A percentile compares a stretch with the other conserved stretches of the same genome.
Conservation (phyloP, 1,284 basidiomycete genomes). For the Veloboletus limbatus region DNA sequence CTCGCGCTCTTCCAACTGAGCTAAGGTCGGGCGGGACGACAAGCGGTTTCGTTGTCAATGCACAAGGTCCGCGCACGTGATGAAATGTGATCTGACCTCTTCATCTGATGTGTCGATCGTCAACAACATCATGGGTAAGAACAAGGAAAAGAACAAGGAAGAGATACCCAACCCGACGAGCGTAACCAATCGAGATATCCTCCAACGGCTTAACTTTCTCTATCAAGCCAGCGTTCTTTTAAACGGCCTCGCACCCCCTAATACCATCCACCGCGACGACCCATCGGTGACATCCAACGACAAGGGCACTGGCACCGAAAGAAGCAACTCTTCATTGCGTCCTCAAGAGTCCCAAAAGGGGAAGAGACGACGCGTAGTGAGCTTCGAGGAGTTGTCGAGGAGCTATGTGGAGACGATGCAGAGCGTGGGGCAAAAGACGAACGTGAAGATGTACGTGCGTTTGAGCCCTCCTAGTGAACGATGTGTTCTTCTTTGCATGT, state of each 20-base stretch:
- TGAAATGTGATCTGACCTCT: too few species aligned
- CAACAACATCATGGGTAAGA: conserved; percentile 66
- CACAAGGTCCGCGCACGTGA: too few species aligned
- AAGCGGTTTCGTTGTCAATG: too few species aligned
- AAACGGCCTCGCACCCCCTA: conserved; percentile 37
- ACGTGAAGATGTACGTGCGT: conserved; percentile 65
- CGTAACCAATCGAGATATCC: conserved; percentile 65
- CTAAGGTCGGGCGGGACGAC: conserved; percentile 40
- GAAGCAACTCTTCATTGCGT: conserved; percentile 7
- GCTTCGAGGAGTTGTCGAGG: conserved; percentile 51
- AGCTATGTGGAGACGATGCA: conserved; percentile 67
- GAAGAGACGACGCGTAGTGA: conserved; percentile 29
- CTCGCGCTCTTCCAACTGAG: conserved; percentile 41
- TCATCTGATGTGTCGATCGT: too few species aligned
- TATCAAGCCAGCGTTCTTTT: conserved; percentile 77
- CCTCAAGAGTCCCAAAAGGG: conserved; percentile 28
- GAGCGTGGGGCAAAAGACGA: conserved; percentile 67
- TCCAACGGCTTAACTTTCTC: conserved; percentile 80
- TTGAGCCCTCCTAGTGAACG: too few species aligned
- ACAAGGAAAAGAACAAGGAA: conserved; percentile 56
- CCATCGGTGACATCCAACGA: not conserved
- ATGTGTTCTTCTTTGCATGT: not conserved
- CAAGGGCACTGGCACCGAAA: not conserved
- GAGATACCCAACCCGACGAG: conserved; percentile 53
- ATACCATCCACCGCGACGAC: not conserved